A percentile compares a stretch with the other conserved stretches of the same genome.
Conservation (phyloP, 345 rosid species). For the Eucalyptus coolabah region DNA sequence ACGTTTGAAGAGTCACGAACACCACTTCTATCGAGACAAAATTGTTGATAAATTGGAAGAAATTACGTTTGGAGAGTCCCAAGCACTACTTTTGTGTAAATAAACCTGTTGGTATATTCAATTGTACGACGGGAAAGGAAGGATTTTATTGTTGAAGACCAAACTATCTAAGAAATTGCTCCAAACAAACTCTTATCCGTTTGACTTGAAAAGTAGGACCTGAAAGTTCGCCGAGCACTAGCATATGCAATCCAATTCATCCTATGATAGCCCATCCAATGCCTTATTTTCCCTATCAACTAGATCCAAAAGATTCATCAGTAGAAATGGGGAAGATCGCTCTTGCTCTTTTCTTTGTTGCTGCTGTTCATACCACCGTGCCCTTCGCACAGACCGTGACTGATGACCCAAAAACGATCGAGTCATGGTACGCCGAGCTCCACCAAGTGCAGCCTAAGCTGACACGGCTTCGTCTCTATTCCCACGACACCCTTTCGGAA, state of each 20-base stretch:
- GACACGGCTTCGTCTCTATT: constrained; percentile 53
- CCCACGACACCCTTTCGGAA: constrained; percentile 54
- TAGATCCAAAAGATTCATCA: background rate
- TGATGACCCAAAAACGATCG: background rate
- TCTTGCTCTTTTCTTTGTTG: background rate
- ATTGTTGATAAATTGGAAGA: background rate
- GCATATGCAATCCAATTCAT: background rate
- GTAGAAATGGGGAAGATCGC: constrained; percentile 2
- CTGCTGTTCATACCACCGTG: too few relatives aligned
- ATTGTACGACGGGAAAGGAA: accelerated
- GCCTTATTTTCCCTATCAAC: background rate
- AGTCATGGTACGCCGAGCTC: background rate
- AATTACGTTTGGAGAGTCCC: too few relatives aligned
- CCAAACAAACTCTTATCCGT: background rate
- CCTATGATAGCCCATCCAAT: background rate
- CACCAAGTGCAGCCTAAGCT: constrained; percentile 19
- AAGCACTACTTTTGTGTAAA: background rate
- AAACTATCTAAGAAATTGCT: background rate
- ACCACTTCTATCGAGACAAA: background rate
- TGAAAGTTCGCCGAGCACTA: background rate
- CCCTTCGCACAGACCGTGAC: constrained; percentile 5
- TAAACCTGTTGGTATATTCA: background rate
- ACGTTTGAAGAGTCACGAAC: too few relatives aligned
- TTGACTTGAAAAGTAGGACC: background rate
- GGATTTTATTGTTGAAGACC: background rate